These are phyloP conservation scores for Sanghuangporus weigelae DNA, from an alignment of 1,284 basidiomycete species.

Conservation along the genomic window DNA sequence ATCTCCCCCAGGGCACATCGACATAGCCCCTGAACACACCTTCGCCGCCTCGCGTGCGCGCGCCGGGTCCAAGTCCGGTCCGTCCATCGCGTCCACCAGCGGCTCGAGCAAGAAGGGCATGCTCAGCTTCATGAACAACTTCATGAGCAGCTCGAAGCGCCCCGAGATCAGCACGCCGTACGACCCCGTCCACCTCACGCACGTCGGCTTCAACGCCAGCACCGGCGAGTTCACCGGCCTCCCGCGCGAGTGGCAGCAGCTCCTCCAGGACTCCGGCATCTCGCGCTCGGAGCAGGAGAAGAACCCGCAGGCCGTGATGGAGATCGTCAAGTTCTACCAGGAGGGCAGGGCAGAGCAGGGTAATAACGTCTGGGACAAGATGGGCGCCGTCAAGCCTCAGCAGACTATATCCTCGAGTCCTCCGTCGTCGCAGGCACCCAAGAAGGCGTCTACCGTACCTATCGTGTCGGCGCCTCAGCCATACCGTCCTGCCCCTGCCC, in stretches of 20 bases:
- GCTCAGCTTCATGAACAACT: conserved; percentile 63
- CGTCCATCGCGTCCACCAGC: conserved; percentile 33
- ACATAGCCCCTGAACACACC: conserved; percentile 22
- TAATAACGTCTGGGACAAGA: conserved; percentile 81
- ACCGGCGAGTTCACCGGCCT: conserved; percentile 98
- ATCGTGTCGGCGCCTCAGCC: conserved; percentile 34
- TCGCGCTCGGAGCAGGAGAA: conserved; percentile 93
- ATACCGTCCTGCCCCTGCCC: conserved; percentile 65
- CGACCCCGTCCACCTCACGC: conserved; percentile 99
- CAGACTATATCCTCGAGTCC: conserved; percentile 37
- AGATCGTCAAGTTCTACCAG: conserved; percentile 98
- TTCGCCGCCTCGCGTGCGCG: conserved; percentile 30
- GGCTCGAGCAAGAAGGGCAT: conserved; percentile 55
- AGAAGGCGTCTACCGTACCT: conserved; percentile 36
- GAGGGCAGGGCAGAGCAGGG: conserved; percentile 49
- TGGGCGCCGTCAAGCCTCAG: conserved; percentile 40
- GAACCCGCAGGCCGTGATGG: conserved; percentile 97
- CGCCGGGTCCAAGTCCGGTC: conserved; percentile 55
- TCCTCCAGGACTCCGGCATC: conserved; percentile 95
- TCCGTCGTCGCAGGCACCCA: conserved; percentile 43
- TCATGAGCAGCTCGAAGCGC: conserved; percentile 76
- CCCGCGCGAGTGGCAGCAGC: conserved; percentile 98
- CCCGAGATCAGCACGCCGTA: conserved; percentile 97
- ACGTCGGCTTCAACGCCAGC: conserved; percentile 98
- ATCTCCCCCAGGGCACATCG: conserved; percentile 27